Base-by-base conservation (phyloP, 2,329 filamentous ascomycete species). In the Fusarium stilboides region DNA sequence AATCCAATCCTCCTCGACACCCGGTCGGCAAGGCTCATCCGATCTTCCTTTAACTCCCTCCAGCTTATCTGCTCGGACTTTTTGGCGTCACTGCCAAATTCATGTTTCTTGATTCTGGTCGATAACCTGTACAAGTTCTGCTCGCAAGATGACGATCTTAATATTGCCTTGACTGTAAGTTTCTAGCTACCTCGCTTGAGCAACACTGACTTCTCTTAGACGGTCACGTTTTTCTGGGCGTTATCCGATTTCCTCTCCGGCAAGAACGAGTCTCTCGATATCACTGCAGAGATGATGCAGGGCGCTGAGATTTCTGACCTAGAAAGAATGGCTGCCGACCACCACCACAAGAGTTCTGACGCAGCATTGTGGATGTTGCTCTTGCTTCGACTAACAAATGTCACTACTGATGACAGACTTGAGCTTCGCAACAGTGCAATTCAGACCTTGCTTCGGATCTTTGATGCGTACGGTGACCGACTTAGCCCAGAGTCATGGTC, bases 31-130 rank as follows among this genome's bases (percentile, higher is more conserved):
- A 91, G 91, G 69, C 86, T 98, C 22, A 92, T 97, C 52, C 88
- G 94, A 65, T 91, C 93, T 17, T 92, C 95, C 0, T 99, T 99
- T 78, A 92, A 89, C 68, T 97, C 94, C 3, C 84, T 97, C 14
- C 94, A 98, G 77, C 88, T 99, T 5, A 92, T 99, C 45, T 97
- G 94, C 78, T 98, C 96, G 1, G 96, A 99, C 78, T 99, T 99
- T 75, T 81, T 99, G 34, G 86, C 90, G 15, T 89, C 92, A 8
- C 86, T 90, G 58, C 92, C 88, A 45, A 89, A 88, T 77, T 87
- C 84, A 50, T 98, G 87, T 82, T 93, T 91, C 78, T 86, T 90
- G 62, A 88, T 91, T 61, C 86, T 99, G 17, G 90, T 98, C 65
- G 92, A 97, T 80, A 94, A 94, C 13, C 87, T 99, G 22, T 93